Evolutionary conservation across 768 basidiomycete genomes (phyloP).

Genomic region (Hygrophoropsis aurantiaca): DNA sequence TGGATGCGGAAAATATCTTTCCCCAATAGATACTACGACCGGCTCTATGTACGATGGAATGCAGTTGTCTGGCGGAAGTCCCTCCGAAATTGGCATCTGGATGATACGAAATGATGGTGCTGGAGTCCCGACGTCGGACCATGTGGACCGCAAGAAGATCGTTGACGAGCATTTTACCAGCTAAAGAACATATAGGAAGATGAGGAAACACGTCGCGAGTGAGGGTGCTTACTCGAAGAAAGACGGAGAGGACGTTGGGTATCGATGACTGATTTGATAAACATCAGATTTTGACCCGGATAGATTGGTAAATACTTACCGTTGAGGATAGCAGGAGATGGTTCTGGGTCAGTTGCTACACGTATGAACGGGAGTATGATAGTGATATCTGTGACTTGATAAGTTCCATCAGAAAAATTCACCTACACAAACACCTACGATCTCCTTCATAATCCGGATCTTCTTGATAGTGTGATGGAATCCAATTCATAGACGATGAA

Average conservation of each 20-base stretch:
- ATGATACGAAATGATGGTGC: conserved; percentile 2
- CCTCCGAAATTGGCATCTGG: neutral
- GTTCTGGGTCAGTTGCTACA: conserved; percentile 14
- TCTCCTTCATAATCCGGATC: conserved; percentile 22
- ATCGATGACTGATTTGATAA: neutral
- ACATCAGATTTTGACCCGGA: too few species aligned
- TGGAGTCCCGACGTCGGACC: neutral
- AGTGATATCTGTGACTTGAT: conserved; percentile 1
- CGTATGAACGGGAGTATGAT: conserved; percentile 1
- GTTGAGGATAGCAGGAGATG: too few species aligned
- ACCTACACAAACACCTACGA: conserved; percentile 18
- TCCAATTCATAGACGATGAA: conserved; percentile 29
- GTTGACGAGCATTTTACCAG: neutral
- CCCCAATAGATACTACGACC: conserved; percentile 17
- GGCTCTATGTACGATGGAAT: conserved; percentile 4
- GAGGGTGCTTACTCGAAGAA: neutral
- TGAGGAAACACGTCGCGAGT: neutral
- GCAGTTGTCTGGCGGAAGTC: conserved; percentile 6
- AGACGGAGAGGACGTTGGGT: neutral
- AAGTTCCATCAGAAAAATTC: conserved; percentile 7
- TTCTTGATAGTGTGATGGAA: conserved; percentile 34
- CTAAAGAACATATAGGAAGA: neutral
- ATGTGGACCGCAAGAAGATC: conserved; percentile 4
- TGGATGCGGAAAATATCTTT: conserved; percentile 12
- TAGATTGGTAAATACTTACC: too few species aligned